Evolutionary conservation across 164 flowering plant genomes (phyloP), one percentile per base, ranked within the genome.

Genomic region (Warburgia ugandensis): DNA sequence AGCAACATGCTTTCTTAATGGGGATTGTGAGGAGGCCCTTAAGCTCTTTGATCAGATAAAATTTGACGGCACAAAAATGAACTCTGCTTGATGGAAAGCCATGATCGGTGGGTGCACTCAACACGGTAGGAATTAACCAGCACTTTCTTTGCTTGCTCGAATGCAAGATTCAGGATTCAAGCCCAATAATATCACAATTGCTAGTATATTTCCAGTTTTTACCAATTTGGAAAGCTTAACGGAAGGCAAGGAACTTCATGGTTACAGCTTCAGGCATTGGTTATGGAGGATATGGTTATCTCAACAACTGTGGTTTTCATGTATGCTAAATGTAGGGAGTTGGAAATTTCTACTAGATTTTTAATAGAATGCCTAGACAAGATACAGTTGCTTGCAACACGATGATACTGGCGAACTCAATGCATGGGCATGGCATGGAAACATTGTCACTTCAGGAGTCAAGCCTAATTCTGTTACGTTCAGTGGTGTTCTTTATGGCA

Each of bases 341-440:
- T 81, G 43, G 68, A 70, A 17, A 22, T 52, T 21, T 72, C 80
- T 2, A 26, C 41, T 28, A 60, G 56, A 62, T 76, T 22, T 81
- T 81, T 53, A 35, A 51, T 52, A 48, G 39, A 48, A 63, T 78
- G 66, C 52, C 66, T 0, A 49, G 42, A 20, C 74, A 50, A 50
- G 81, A 81, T 55, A 65, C 65, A 0, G 57, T 78, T 26, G 64
- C 87, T 45, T 81, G 87, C 84, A 81, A 81, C 53, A 76, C 79
- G 21, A 74, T 78, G 63, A 81, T 80, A 48, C 53, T 68, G 60
- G 83, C 79, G 13, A 60, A 67, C 55, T 69, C 86, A 22, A 78
- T 76, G 77, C 83, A 80, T 55, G 86, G 86, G 20, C 64, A 62
- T 42, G 84, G 81, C 25, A 46, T 55, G 43, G 67, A 74, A 41